These are phyloP conservation scores for Trypanosomatidae sp. DNA, from an alignment of 208 protist genomes.

Conservation along the genomic window DNA sequence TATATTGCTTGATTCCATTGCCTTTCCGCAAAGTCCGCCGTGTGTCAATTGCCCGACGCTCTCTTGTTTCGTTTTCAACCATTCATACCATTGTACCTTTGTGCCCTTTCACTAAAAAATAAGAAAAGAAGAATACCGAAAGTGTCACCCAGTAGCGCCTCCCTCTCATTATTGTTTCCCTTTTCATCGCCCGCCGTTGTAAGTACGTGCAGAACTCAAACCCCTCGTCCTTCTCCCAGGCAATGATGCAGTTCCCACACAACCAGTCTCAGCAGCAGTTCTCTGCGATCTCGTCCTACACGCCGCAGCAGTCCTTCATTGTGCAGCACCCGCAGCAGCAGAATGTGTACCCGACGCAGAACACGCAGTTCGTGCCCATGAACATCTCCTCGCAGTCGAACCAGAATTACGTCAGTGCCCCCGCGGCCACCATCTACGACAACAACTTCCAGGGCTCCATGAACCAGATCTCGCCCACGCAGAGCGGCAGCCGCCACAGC, in stretches of 20 bases:
- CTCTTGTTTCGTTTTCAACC: too few species aligned
- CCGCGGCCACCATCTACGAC: slow-evolving; percentile 23
- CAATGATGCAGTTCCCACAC: slow-evolving; percentile 34
- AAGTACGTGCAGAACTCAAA: slow-evolving; percentile 30
- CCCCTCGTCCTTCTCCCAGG: slow-evolving; percentile 20
- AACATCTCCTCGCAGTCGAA: slow-evolving; percentile 40
- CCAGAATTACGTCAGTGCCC: slow-evolving; percentile 32
- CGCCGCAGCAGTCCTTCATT: slow-evolving; percentile 31
- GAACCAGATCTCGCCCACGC: slow-evolving; percentile 24
- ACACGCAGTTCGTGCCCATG: slow-evolving; percentile 36
- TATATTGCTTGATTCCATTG: too few species aligned
- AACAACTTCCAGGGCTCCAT: slow-evolving; percentile 21
- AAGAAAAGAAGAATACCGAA: too few species aligned
- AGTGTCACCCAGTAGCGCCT: too few species aligned
- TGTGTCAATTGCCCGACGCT: too few species aligned
- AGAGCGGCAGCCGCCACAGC: slow-evolving; percentile 23
- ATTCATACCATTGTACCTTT: too few species aligned
- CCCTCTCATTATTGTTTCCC: too few species aligned
- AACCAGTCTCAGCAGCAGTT: slow-evolving; percentile 42
- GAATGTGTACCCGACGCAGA: slow-evolving; percentile 33
- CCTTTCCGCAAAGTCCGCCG: too few species aligned
- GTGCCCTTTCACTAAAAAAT: too few species aligned
- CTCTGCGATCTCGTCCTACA: slow-evolving; percentile 33
- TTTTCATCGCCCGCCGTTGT: too few species aligned
- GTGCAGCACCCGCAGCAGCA: slow-evolving; percentile 39